phyloP scores from a whole-genome alignment of 306 rosid species.

The Abrus precatorius region DNA sequence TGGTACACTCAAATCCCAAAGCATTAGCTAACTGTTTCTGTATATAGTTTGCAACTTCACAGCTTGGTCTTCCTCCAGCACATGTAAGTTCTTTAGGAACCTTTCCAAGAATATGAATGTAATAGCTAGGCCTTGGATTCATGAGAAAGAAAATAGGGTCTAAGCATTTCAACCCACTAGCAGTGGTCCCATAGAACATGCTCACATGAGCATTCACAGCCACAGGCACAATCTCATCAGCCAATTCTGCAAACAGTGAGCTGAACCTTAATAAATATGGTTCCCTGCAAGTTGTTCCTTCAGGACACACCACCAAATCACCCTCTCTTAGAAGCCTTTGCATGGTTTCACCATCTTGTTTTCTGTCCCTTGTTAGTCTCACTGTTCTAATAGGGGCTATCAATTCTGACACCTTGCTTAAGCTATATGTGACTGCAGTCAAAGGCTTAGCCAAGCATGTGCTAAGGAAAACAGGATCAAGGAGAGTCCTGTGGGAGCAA shows the following conservation, averaged over 20 bases:
- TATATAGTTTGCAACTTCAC: conserved; percentile 83
- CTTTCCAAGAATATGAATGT: conserved; percentile 71
- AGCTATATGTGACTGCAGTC: conserved; percentile 83
- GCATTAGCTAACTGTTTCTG: conserved; percentile 73
- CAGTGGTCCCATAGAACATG: conserved; percentile 98
- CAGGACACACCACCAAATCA: conserved; percentile 95
- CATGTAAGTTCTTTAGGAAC: conserved; percentile 69
- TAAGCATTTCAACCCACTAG: conserved; percentile 86
- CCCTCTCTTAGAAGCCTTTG: conserved; percentile 65
- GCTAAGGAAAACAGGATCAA: conserved; percentile 85
- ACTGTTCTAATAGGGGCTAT: conserved; percentile 43
- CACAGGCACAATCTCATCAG: conserved; percentile 89
- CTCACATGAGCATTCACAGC: conserved; percentile 71
- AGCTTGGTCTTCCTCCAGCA: conserved; percentile 72
- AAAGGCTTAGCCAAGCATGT: conserved; percentile 61
- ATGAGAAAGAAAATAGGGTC: conserved; percentile 87
- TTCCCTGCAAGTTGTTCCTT: conserved; percentile 97
- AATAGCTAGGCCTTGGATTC: conserved; percentile 83
- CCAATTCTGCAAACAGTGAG: conserved; percentile 87
- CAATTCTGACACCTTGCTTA: conserved; percentile 49
- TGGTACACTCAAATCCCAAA: conserved; percentile 90
- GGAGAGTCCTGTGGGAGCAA: conserved; percentile 78
- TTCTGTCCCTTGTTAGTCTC: conserved; percentile 69
- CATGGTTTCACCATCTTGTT: conserved; percentile 77
- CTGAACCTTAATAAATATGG: conserved; percentile 90